These are phyloP conservation scores for Sarocladium brachiariae DNA, from an alignment of 2,329 filamentous ascomycete species.

Conservation along the genomic window DNA sequence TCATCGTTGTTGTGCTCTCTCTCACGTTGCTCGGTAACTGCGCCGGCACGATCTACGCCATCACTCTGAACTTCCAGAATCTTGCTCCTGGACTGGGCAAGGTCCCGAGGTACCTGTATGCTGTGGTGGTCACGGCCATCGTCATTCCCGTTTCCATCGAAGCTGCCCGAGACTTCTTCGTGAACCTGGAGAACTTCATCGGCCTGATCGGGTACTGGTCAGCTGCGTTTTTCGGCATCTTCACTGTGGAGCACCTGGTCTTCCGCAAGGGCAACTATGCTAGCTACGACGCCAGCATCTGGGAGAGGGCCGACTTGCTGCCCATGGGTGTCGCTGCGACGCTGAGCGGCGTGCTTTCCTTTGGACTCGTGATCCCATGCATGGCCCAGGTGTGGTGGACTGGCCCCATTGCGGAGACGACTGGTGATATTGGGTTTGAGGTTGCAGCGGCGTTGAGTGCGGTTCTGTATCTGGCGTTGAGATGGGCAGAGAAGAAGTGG, in stretches of 20 bases:
- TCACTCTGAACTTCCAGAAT: conserved; percentile 59
- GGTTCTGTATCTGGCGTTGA: conserved; percentile 39
- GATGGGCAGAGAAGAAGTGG: conserved; percentile 36
- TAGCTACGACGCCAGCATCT: conserved; percentile 39
- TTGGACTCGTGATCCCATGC: conserved; percentile 48
- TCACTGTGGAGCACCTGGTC: conserved; percentile 40
- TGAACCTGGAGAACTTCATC: conserved; percentile 50
- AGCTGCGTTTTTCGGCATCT: conserved; percentile 44
- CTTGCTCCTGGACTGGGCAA: conserved; percentile 48
- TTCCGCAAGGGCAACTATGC: conserved; percentile 38
- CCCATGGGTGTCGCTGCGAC: conserved; percentile 42
- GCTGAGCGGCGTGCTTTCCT: conserved; percentile 36
- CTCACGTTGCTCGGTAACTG: conserved; percentile 54
- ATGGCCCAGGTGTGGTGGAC: conserved; percentile 57
- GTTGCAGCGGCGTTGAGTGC: conserved; percentile 48
- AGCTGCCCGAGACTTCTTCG: conserved; percentile 44
- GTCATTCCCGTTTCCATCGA: conserved; percentile 52
- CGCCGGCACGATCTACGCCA: conserved; percentile 52
- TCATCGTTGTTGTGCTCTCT: conserved; percentile 52
- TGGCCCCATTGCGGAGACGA: conserved; percentile 51
- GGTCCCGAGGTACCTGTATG: conserved; percentile 51
- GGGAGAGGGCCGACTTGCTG: conserved; percentile 38
- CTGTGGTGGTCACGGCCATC: conserved; percentile 49
- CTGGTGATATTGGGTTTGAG: conserved; percentile 62
- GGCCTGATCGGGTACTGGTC: conserved; percentile 54